These are phyloP conservation scores for Neltuma alba DNA, from an alignment of 306 rosid species.

Conservation along the genomic window DNA sequence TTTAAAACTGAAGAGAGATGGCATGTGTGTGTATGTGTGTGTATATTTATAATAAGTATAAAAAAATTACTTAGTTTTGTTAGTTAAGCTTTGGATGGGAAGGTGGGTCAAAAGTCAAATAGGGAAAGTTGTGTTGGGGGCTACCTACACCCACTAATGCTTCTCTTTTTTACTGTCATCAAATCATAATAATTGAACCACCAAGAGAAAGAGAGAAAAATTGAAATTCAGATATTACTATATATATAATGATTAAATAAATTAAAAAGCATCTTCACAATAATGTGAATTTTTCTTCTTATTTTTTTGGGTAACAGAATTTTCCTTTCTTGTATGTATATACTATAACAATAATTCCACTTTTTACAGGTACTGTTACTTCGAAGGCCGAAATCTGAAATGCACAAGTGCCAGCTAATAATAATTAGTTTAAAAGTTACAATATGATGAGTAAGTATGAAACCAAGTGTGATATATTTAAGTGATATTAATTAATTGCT, in stretches of 20 bases:
- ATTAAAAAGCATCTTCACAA: not conserved
- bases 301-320: not conserved
- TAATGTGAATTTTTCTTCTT: not conserved
- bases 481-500: not conserved
- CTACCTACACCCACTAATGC: conserved; percentile 49
- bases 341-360: not conserved
- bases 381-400: conserved; percentile 1
- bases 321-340: not conserved
- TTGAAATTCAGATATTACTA: not conserved
- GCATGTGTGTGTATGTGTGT: no score
- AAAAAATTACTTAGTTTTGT: not conserved
- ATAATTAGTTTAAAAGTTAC: conserved; percentile 9
- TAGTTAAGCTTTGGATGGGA: not conserved
- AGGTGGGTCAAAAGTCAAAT: conserved; percentile 43
- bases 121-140: conserved; percentile 38
- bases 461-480: not conserved
- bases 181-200: conserved; percentile 21
- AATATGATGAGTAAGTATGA: not conserved
- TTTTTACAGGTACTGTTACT: not conserved
- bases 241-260: not conserved
- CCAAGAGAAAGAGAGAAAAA: not conserved
- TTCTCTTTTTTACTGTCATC: conserved; percentile 37
- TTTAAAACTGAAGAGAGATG: no score
- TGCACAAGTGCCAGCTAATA: conserved; percentile 9
- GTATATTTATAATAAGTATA: not conserved